Percentiles rank a stretch among this genome's conserved stretches.
Conservation (phyloP, 257 asterid genomes). For the Ilex aquifolium region DNA sequence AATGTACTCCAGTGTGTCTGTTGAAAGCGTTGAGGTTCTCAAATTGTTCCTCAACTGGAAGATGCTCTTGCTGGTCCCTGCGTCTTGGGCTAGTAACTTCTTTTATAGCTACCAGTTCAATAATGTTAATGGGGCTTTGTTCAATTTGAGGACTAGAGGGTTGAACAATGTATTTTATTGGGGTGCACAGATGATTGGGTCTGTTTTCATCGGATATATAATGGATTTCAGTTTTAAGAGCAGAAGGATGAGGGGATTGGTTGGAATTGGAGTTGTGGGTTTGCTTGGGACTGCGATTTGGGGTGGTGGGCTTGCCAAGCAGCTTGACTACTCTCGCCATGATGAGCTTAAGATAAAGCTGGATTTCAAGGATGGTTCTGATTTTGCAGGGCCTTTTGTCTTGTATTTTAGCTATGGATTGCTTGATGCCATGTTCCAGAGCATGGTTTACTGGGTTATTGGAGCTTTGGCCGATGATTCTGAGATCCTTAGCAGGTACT, state of each 20-base stretch:
- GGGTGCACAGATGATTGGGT: not conserved
- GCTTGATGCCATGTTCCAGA: conserved; percentile 1
- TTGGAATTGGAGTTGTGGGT: not conserved
- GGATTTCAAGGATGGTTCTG: conserved; percentile 1
- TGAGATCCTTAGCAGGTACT: not conserved
- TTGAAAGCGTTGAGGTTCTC: not conserved
- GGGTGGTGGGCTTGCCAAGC: conserved; percentile 1
- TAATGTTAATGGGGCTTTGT: not conserved
- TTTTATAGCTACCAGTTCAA: not conserved
- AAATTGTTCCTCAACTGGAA: not conserved
- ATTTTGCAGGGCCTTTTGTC: not conserved
- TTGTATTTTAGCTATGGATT: not conserved
- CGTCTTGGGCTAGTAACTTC: not conserved
- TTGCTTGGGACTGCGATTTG: not conserved
- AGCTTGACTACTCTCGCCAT: not conserved
- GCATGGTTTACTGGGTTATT: not conserved
- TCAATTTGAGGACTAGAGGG: not conserved
- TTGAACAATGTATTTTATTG: not conserved
- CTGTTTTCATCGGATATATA: not conserved
- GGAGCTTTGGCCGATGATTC: not conserved
- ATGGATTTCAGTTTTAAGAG: not conserved
- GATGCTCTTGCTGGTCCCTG: not conserved
- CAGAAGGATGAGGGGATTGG: not conserved
- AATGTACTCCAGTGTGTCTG: not conserved
- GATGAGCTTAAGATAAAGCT: not conserved